Conservation (phyloP, 306 rosid species). For the Lablab purpureus region DNA sequence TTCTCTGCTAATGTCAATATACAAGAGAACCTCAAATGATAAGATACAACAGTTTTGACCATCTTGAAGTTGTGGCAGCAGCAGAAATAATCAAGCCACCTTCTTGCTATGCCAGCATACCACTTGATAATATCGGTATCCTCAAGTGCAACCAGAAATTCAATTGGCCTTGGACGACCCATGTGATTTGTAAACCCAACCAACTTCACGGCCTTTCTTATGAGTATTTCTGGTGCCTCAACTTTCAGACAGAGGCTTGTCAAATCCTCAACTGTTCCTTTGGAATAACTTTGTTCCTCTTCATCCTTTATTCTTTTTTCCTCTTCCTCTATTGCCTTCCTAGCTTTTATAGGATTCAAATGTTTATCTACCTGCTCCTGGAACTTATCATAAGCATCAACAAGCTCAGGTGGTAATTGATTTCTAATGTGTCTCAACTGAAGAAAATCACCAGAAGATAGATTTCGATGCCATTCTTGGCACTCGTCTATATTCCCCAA, state of each 20-base stretch:
- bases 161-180: conserved; percentile 88
- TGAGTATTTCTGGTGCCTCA: conserved; percentile 75
- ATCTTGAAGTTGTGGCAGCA: conserved; percentile 88
- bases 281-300: conserved; percentile 74
- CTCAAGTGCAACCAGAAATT: conserved; percentile 72
- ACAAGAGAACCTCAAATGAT: conserved; percentile 95
- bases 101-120: conserved; percentile 87
- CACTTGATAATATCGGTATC: conserved; percentile 84
- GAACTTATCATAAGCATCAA: conserved; percentile 81
- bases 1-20: conserved; percentile 89
- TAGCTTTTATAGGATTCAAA: conserved; percentile 72
- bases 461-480: conserved; percentile 71
- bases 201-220: conserved; percentile 79
- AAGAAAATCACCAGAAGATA: conserved; percentile 79
- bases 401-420: conserved; percentile 76
- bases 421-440: conserved; percentile 76
- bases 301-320: conserved; percentile 68
- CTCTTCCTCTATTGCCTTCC: conserved; percentile 66
- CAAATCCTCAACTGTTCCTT: conserved; percentile 78
- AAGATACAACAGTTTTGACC: conserved; percentile 79
- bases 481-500: conserved; percentile 69
- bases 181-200: conserved; percentile 84
- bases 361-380: conserved; percentile 80
- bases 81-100: conserved; percentile 88
- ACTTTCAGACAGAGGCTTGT: conserved; percentile 80